These are phyloP conservation scores for Zygosaccharomyces siamensis DNA, from an alignment of 805 yeast species.

Conservation along the genomic window DNA sequence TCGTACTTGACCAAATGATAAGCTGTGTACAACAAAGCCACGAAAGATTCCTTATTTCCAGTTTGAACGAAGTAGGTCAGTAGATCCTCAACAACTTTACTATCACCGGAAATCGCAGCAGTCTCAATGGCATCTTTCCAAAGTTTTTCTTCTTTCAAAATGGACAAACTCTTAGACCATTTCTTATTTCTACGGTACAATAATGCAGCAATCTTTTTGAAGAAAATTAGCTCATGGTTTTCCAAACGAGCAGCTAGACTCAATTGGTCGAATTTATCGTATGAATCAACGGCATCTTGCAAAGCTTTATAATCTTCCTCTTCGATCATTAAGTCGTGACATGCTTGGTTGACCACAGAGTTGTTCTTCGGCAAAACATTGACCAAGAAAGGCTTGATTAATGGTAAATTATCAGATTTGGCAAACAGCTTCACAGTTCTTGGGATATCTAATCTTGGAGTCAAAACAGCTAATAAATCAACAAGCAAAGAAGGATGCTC, in stretches of 20 bases:
- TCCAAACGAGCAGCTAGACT: slow-evolving; percentile 91
- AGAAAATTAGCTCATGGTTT: slow-evolving; percentile 83
- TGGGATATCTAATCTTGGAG: slow-evolving; percentile 88
- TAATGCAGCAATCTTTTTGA: slow-evolving; percentile 94
- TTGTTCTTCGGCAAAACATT: slow-evolving; percentile 87
- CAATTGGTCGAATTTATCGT: slow-evolving; percentile 86
- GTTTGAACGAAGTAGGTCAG: slow-evolving; percentile 91
- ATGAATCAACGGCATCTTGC: slow-evolving; percentile 78
- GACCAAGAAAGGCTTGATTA: slow-evolving; percentile 91
- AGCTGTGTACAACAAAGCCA: slow-evolving; percentile 81
- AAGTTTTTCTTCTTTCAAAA: slow-evolving; percentile 84
- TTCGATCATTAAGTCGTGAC: slow-evolving; percentile 91
- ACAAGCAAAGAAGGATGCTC: slow-evolving; percentile 89
- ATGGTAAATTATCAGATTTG: slow-evolving; percentile 91
- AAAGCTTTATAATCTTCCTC: slow-evolving; percentile 93
- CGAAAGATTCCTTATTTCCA: slow-evolving; percentile 92
- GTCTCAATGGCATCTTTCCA: slow-evolving; percentile 95
- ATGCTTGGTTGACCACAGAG: slow-evolving; percentile 88
- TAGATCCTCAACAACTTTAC: slow-evolving; percentile 82
- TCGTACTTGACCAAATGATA: slow-evolving; percentile 78
- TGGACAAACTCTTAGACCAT: slow-evolving; percentile 81
- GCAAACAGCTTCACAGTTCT: slow-evolving; percentile 93
- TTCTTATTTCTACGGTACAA: slow-evolving; percentile 92
- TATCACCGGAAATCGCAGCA: slow-evolving; percentile 73
- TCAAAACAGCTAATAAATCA: slow-evolving; percentile 76